Percentiles rank a stretch among this genome's conserved stretches.
Evolutionary conservation across 768 basidiomycete species (phyloP).

Genomic region (Suillus clintonianus): DNA sequence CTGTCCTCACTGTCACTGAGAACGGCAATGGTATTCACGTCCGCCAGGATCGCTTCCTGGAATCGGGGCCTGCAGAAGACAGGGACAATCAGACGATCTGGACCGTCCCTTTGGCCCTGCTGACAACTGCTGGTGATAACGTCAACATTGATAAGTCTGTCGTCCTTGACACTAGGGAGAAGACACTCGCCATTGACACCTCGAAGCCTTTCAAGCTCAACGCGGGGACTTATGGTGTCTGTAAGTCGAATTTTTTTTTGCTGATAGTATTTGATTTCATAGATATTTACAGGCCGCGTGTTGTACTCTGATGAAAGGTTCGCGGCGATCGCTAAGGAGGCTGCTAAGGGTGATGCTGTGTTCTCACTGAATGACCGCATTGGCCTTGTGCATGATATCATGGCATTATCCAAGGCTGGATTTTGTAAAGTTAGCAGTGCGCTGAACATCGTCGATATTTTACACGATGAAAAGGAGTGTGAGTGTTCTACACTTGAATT

Average conservation of each 20-base stretch:
- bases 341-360: conserved; percentile 59
- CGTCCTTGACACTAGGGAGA: conserved; percentile 70
- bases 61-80: conserved; percentile 74
- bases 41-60: conserved; percentile 90
- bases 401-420: conserved; percentile 81
- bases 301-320: conserved; percentile 82
- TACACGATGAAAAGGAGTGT: conserved; percentile 81
- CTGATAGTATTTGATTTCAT: conserved; percentile 4
- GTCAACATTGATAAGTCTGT: conserved; percentile 57
- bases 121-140: conserved; percentile 57
- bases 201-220: conserved; percentile 87
- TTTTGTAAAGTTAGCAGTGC: conserved; percentile 75
- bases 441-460: conserved; percentile 67
- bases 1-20: conserved; percentile 86
- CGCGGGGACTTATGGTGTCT: conserved; percentile 85
- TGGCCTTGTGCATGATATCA: conserved; percentile 82
- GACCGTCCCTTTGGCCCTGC: conserved; percentile 37
- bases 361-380: conserved; percentile 88
- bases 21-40: conserved; percentile 68
- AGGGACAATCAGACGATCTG: conserved; percentile 90
- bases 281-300: conserved; percentile 64
- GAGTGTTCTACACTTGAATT: conserved; percentile 25
- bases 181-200: conserved; percentile 69
- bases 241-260: conserved; percentile 45
- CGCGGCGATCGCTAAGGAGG: conserved; percentile 76